Conservation (phyloP, 345 rosid genomes). For the Syzygium aromaticum region DNA sequence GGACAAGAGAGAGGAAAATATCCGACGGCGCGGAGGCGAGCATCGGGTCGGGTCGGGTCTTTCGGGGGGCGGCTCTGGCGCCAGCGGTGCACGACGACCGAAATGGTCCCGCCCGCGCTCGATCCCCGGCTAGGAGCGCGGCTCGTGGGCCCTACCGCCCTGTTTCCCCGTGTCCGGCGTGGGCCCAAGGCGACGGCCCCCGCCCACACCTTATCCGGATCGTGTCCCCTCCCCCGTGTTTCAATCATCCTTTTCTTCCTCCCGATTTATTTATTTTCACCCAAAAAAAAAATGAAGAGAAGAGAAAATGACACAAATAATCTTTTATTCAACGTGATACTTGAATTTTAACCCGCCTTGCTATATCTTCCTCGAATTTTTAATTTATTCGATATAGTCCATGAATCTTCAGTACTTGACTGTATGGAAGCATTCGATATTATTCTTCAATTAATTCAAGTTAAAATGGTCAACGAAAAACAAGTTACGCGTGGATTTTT, state of each 20-base stretch:
- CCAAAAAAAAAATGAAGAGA: too few relatives aligned
- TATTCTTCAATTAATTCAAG: neutral
- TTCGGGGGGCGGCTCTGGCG: neutral
- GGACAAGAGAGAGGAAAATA: neutral
- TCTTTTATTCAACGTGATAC: neutral
- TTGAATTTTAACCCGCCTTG: rapidly evolving
- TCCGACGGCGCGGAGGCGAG: neutral
- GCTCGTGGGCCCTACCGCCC: neutral
- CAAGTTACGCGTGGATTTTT: neutral
- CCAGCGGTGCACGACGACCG: neutral
- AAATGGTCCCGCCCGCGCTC: neutral
- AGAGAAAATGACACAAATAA: neutral
- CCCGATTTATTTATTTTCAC: neutral
- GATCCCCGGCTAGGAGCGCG: neutral
- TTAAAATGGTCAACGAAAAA: neutral
- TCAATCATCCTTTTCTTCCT: neutral
- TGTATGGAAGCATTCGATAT: too few relatives aligned
- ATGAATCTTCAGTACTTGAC: too few relatives aligned
- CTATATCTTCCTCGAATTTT: rapidly evolving
- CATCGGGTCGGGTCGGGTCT: neutral
- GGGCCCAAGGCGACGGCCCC: neutral
- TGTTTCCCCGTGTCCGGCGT: neutral
- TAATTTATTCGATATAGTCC: neutral
- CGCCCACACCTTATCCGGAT: neutral
- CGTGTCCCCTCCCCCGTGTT: neutral